These are phyloP conservation scores for Kandelia obovata DNA, from an alignment of 345 rosid genomes.

Conservation along the genomic window DNA sequence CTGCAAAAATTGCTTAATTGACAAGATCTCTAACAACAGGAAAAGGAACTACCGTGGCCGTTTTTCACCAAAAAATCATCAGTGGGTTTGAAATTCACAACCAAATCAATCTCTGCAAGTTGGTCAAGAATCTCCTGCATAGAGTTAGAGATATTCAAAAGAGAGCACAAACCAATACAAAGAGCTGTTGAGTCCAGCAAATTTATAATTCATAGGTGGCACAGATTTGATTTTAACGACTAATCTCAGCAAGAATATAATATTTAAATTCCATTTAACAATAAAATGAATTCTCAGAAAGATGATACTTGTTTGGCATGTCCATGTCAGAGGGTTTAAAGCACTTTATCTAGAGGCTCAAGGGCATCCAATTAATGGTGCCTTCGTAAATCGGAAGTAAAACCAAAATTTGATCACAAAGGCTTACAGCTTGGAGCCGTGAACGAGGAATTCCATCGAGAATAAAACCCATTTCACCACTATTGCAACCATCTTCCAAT, in stretches of 20 bases:
- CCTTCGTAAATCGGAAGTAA: too few relatives aligned
- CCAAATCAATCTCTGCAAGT: constrained; percentile 28
- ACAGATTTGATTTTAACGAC: neutral
- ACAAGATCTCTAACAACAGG: neutral
- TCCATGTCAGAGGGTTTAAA: neutral
- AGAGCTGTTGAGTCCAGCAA: neutral
- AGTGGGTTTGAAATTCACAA: constrained; percentile 19
- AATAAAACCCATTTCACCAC: constrained; percentile 88
- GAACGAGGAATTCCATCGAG: constrained; percentile 90
- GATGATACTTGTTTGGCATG: neutral
- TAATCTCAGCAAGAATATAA: neutral
- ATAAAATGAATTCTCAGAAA: neutral
- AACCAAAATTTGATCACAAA: neutral
- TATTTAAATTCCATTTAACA: neutral
- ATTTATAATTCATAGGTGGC: neutral
- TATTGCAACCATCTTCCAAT: constrained; percentile 70
- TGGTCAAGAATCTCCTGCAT: constrained; percentile 29
- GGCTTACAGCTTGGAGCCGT: constrained; percentile 56
- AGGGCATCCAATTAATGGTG: neutral
- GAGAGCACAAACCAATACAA: neutral
- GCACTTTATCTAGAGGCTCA: neutral
- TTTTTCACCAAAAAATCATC: constrained; percentile 12
- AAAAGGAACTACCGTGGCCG: constrained; percentile 13
- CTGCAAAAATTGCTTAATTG: neutral
- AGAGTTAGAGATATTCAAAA: neutral